Evolutionary conservation across 2,329 filamentous ascomycete species (phyloP), one percentile per base, ranked within the genome.

Genomic region (Colletotrichum horii): DNA sequence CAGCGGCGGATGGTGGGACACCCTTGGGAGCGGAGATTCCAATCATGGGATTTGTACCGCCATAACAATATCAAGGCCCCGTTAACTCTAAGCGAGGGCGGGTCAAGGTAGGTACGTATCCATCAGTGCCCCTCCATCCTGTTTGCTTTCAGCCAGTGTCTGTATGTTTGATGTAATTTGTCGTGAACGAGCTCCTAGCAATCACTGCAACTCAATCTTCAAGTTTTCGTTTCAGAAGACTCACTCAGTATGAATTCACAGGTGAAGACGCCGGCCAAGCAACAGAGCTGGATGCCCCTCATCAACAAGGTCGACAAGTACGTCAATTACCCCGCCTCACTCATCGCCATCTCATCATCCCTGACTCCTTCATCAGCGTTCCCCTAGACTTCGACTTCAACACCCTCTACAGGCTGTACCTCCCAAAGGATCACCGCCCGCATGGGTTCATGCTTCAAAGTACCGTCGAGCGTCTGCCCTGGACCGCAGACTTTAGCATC

Each of bases 361-460:
- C 19, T 15, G 32, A 26, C 58, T 48, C 16, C 58, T 24, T 43
- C 15, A 30, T 15, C 77, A 90, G 89, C 79, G 88, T 89, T n/a
- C 88, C 89, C 1, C 82, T 86, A 16, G 81, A 86, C 77, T 87
- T 87, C 77, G 83, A 84, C 71, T 79, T 82, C 48, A 82, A 85
- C 72, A 83, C 83, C 6, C 86, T 89, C 76, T 90, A 89, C 78
- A 83, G 83, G 72, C 85, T 91, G 38, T 79, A 84, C 11, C 83
- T 91, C 14, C 83, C 85, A 2, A 80, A 84, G 3, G 88, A 90
- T 74, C 74, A 82, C 22, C 83, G 86, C 6, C 83, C 87, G 1
- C 89, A 91, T 75, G 89, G 89, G 78, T 89, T 89, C 81, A 83
- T 91, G 62, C 85, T 87, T 65, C 85, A 86, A 4, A 81, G 81